phyloP scores from a whole-genome alignment of 352 stramenopile genomes.

The Phytopythium montanum region DNA sequence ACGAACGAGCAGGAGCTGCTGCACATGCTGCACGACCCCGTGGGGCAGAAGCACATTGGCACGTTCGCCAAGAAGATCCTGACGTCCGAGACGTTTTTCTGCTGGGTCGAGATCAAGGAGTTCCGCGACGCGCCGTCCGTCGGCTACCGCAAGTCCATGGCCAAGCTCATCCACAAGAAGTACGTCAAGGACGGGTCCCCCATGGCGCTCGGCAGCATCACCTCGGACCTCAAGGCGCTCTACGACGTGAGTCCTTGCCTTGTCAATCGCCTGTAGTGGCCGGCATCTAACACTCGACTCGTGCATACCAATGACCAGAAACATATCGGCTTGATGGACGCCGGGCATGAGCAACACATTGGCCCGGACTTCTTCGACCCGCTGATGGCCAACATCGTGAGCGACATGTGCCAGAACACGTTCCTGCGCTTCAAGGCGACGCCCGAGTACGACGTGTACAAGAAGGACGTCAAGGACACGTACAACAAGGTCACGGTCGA shows the following conservation, averaged over 20 bases:
- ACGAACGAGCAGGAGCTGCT: conserved; percentile 70
- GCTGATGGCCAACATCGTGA: conserved; percentile 62
- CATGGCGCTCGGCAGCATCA: conserved; percentile 76
- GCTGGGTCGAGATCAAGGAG: conserved; percentile 85
- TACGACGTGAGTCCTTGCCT: conserved; percentile 52
- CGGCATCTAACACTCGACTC: neutral
- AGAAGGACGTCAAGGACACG: conserved; percentile 79
- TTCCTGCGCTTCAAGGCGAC: conserved; percentile 76
- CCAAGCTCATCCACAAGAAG: conserved; percentile 84
- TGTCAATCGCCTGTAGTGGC: neutral
- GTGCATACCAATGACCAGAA: conserved; percentile 28
- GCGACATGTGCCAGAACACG: conserved; percentile 80
- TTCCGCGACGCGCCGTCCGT: conserved; percentile 64
- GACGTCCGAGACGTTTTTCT: conserved; percentile 81
- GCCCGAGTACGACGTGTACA: conserved; percentile 63
- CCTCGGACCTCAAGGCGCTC: conserved; percentile 55
- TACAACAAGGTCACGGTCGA: conserved; percentile 87
- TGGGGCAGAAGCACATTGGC: conserved; percentile 81
- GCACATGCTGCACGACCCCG: conserved; percentile 66
- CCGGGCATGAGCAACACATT: neutral
- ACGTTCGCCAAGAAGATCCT: conserved; percentile 81
- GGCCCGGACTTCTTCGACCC: conserved; percentile 58
- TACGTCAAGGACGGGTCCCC: conserved; percentile 76
- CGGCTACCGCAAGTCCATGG: conserved; percentile 66
- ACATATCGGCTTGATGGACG: conserved; percentile 52